Percentiles rank a stretch among this genome's conserved stretches.
These are phyloP conservation scores for Arachis monticola DNA, from an alignment of 331 rosid genomes.

Conservation along the genomic window DNA sequence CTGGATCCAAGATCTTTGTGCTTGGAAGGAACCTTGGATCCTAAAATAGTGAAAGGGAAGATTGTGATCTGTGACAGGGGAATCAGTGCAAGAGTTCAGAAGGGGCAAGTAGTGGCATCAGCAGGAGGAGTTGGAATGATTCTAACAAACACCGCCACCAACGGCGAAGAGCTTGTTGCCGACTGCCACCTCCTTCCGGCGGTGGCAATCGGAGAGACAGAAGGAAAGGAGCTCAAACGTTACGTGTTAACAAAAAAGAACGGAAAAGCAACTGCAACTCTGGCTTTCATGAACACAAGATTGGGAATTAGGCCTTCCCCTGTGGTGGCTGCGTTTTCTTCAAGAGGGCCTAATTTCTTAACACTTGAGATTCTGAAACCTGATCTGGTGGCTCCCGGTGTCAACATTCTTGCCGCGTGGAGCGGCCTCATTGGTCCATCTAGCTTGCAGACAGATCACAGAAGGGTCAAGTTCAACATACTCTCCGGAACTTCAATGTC, in stretches of 20 bases:
- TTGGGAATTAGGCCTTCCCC: conserved; percentile 88
- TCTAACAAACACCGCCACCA: conserved; percentile 71
- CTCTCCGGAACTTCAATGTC: conserved; percentile 98
- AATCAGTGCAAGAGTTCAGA: conserved; percentile 85
- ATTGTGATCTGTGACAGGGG: conserved; percentile 96
- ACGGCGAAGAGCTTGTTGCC: conserved; percentile 91
- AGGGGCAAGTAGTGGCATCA: conserved; percentile 84
- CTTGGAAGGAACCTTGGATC: conserved; percentile 79
- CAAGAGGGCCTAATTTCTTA: conserved; percentile 88
- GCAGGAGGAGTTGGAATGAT: conserved; percentile 97
- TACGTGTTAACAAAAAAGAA: conserved; percentile 52
- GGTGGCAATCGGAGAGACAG: conserved; percentile 77
- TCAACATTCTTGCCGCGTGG: conserved; percentile 99
- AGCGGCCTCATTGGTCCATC: conserved; percentile 76
- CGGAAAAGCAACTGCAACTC: conserved; percentile 58
- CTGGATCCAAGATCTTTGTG: conserved; percentile 82
- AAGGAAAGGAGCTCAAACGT: conserved; percentile 65
- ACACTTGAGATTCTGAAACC: conserved; percentile 84
- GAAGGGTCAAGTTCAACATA: conserved; percentile 82
- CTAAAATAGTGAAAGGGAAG: conserved; percentile 58
- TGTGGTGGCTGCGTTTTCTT: conserved; percentile 93
- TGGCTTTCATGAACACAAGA: conserved; percentile 67
- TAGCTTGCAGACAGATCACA: conserved; percentile 62
- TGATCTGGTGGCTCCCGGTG: conserved; percentile 94
- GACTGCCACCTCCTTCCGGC: conserved; percentile 90